A percentile compares a stretch with the other conserved stretches of the same genome.
Evolutionary conservation across 139 green algal species (phyloP).

Genomic region (Eudorina sp.): DNA sequence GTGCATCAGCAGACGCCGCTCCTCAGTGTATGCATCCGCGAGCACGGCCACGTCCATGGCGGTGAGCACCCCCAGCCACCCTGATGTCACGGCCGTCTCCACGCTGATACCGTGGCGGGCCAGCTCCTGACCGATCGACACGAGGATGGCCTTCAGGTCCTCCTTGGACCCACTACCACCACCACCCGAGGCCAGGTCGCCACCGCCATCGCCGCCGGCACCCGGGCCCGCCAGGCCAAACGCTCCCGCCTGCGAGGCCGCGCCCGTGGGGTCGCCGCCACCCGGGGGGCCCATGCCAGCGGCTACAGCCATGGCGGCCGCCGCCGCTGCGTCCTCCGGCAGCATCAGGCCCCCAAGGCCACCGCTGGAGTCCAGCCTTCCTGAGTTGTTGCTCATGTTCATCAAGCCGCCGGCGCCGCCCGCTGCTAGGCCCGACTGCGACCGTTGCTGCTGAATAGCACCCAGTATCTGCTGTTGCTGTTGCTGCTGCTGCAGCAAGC

Average conservation of each 20-base stretch:
- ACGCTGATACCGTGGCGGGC: slow-evolving; percentile 54
- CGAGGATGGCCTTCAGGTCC: slow-evolving; percentile 50
- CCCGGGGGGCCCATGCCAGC: too few species aligned
- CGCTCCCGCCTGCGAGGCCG: too few species aligned
- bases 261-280: too few species aligned
- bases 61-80: slow-evolving; percentile 51
- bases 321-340: not conserved
- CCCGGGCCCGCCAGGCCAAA: too few species aligned
- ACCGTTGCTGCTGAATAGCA: not conserved
- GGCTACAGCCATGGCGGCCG: not conserved
- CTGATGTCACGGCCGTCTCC: slow-evolving; percentile 48
- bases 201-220: not conserved
- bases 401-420: not conserved
- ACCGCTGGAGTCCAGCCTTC: not conserved
- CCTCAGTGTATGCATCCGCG: slow-evolving; percentile 50
- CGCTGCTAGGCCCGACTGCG: not conserved
- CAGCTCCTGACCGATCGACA: slow-evolving; percentile 56
- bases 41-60: slow-evolving; percentile 48
- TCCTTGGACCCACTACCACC: not conserved
- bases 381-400: not conserved
- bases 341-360: not conserved
- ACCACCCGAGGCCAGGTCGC: not conserved
- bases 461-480: not conserved
- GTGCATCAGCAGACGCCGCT: slow-evolving; percentile 10
- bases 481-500: not conserved